Evolutionary conservation across 2,329 filamentous ascomycete species (phyloP).

Genomic region (Colletotrichum sp.): DNA sequence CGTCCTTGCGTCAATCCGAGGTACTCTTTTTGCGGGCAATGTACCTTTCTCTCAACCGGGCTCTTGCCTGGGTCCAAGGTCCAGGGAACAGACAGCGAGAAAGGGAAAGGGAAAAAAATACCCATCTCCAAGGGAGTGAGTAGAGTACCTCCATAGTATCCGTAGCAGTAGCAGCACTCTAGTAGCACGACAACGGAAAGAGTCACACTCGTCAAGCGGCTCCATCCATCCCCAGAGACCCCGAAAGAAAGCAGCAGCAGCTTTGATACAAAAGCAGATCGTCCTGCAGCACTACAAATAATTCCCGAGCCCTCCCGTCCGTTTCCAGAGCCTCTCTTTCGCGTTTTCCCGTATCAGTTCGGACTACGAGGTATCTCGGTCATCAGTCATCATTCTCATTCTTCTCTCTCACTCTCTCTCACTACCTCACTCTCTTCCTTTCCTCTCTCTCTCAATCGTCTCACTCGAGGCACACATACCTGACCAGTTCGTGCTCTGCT

Average conservation of each 20-base stretch:
- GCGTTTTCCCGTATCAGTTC: background rate
- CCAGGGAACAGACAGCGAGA: background rate
- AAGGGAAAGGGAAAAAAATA: background rate
- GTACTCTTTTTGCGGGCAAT: constrained; percentile 2
- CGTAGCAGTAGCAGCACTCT: background rate
- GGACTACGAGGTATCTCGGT: background rate
- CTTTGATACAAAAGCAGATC: constrained; percentile 5
- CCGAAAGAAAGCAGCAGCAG: background rate
- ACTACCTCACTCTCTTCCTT: background rate
- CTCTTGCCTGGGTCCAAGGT: background rate
- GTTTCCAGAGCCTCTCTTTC: background rate
- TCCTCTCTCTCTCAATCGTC: background rate
- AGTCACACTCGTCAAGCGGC: constrained; percentile 23
- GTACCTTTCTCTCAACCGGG: background rate
- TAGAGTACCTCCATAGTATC: background rate
- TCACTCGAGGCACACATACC: background rate
- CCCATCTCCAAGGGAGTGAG: constrained; percentile 9
- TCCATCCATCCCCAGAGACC: constrained; percentile 3
- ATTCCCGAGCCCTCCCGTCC: background rate
- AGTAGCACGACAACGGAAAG: constrained; percentile 21
- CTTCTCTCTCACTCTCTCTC: background rate
- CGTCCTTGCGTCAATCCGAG: constrained; percentile 16
- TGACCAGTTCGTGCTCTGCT: background rate
- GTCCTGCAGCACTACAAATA: constrained; percentile 13
- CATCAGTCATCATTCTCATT: background rate